Conservation (phyloP, 116 monocot species). For the Phalaenopsis hybrid region DNA sequence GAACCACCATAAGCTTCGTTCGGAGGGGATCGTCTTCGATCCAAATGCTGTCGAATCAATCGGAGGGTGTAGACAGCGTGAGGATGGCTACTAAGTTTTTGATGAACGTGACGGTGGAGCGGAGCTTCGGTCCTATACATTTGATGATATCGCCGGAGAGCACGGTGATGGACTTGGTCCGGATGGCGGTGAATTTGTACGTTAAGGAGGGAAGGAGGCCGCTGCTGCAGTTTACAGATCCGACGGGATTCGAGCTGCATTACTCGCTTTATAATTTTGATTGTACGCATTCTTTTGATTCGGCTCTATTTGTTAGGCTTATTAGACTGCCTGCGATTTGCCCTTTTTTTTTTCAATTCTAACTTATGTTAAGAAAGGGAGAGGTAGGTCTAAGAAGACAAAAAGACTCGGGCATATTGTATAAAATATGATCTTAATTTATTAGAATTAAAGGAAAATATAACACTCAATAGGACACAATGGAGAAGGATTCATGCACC, state of each 20-base stretch:
- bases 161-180: conserved; percentile 38
- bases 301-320: too few relatives aligned
- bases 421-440: too few relatives aligned
- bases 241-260: conserved; percentile 37
- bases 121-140: conserved; percentile 46
- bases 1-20: background rate
- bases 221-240: conserved; percentile 12
- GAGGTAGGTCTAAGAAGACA: too few relatives aligned
- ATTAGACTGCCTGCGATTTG: too few relatives aligned
- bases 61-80: background rate
- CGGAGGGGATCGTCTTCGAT: background rate
- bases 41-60: background rate
- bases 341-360: too few relatives aligned
- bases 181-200: conserved; percentile 34
- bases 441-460: too few relatives aligned
- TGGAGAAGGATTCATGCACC: too few relatives aligned
- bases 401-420: too few relatives aligned
- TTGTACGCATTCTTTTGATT: conserved; percentile 18
- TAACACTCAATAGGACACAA: too few relatives aligned
- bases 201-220: conserved; percentile 44
- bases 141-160: conserved; percentile 39
- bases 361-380: too few relatives aligned
- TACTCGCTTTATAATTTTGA: conserved; percentile 48
- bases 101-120: conserved; percentile 46
- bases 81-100: conserved; percentile 32